Conservation (phyloP, 257 asterid species). For the Jacaranda mimosifolia region DNA sequence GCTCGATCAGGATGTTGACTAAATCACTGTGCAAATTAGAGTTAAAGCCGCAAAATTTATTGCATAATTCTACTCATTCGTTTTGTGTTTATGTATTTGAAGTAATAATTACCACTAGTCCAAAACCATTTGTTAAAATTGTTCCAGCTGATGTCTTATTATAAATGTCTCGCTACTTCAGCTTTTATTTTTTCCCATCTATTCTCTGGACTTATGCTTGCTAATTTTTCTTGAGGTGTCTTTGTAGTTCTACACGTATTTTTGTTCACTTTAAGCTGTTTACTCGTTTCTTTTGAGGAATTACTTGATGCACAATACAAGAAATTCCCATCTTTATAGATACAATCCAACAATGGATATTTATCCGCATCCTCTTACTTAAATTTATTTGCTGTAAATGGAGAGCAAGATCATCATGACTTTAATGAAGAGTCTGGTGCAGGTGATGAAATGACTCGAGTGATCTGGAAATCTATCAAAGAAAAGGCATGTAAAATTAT, state of each 20-base stretch:
- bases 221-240: not conserved
- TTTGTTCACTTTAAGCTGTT: too few relatives aligned
- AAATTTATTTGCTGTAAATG: too few relatives aligned
- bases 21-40: not conserved
- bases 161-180: not conserved
- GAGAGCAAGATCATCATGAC: constrained; percentile 5
- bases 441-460: constrained; percentile 80
- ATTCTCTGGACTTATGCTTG: not conserved
- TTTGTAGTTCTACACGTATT: not conserved
- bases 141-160: not conserved
- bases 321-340: not conserved
- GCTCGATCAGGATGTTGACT: constrained; percentile 14
- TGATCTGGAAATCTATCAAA: constrained; percentile 64
- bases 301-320: not conserved
- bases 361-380: not conserved
- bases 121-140: not conserved
- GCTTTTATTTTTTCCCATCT: not conserved
- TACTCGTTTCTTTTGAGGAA: constrained; percentile 20
- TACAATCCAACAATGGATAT: not conserved
- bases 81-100: constrained; percentile 5
- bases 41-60: constrained; percentile 5
- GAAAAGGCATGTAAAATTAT: constrained; percentile 50
- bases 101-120: not conserved
- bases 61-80: not conserved
- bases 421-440: constrained; percentile 34